These are phyloP conservation scores for Pichia sporocuriosa DNA, from an alignment of 805 yeast genomes.

Conservation along the genomic window DNA sequence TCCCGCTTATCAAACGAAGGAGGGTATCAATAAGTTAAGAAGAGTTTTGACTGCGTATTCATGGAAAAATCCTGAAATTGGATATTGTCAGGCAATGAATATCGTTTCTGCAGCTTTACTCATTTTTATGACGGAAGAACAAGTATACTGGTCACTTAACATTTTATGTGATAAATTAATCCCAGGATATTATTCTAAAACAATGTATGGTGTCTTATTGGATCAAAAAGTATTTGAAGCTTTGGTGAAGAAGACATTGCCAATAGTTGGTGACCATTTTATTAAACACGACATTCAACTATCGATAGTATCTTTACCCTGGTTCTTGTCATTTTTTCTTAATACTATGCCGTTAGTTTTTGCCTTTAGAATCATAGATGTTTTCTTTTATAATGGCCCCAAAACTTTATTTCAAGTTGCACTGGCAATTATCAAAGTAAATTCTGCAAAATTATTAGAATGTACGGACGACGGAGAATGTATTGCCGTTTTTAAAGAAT, in stretches of 20 bases:
- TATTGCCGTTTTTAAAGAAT: constrained; percentile 75
- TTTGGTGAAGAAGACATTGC: constrained; percentile 83
- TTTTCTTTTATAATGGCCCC: constrained; percentile 85
- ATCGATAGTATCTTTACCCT: constrained; percentile 88
- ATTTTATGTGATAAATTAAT: constrained; percentile 75
- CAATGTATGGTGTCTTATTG: constrained; percentile 93
- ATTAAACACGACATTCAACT: constrained; percentile 76
- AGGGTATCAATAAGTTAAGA: constrained; percentile 79
- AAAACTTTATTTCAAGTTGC: constrained; percentile 88
- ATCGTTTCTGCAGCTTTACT: constrained; percentile 76
- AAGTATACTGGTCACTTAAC: constrained; percentile 89
- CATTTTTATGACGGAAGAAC: constrained; percentile 90
- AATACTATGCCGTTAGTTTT: constrained; percentile 92
- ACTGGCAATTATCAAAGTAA: constrained; percentile 78
- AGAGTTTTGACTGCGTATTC: constrained; percentile 90
- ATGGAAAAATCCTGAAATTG: constrained; percentile 95
- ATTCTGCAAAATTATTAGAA: constrained; percentile 73
- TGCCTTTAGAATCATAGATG: constrained; percentile 87
- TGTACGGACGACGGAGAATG: constrained; percentile 92
- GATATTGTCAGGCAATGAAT: constrained; percentile 99
- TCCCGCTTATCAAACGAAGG: constrained; percentile 81
- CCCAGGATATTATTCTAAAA: constrained; percentile 94
- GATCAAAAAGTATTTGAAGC: constrained; percentile 94
- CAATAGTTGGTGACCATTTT: constrained; percentile 80
- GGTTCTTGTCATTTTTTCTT: constrained; percentile 88